Percentiles rank a stretch among this genome's conserved stretches.
Conservation (phyloP, 192 early-diverging fungal species). For the Umbelopsis isabellina region DNA sequence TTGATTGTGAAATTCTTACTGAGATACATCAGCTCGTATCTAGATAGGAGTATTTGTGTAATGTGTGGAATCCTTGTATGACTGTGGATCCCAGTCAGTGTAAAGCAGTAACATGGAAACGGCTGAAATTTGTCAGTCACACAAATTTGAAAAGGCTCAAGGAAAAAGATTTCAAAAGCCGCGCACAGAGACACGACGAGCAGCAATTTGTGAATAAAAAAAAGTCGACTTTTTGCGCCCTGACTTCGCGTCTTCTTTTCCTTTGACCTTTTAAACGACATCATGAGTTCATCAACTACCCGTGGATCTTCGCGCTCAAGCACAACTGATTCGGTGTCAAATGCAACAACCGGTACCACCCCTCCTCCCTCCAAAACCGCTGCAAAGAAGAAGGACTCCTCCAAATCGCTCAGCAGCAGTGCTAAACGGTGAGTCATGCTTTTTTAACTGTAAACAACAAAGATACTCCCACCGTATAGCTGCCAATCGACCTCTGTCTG, state of each 20-base stretch:
- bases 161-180: background rate
- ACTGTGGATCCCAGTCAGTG: no score
- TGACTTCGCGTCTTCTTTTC: conserved; percentile 8
- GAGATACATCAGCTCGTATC: no score
- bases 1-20: no score
- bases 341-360: background rate
- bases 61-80: no score
- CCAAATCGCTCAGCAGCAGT: conserved; percentile 56
- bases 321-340: conserved; percentile 17
- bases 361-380: conserved; percentile 20
- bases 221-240: conserved; percentile 2
- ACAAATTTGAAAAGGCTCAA: background rate
- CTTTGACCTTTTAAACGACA: conserved; percentile 3
- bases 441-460: conserved; percentile 14
- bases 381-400: conserved; percentile 28
- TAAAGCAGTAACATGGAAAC: no score
- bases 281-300: conserved; percentile 21
- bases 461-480: background rate
- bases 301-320: conserved; percentile 18
- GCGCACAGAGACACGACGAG: background rate
- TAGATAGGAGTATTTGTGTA: no score
- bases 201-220: background rate
- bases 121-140: no score
- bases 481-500: conserved; percentile 17
- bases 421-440: conserved; percentile 57